Evolutionary conservation across 805 yeast species (phyloP), one percentile per base, ranked within the genome.

Genomic region (Danielozyma ontarioensis): DNA sequence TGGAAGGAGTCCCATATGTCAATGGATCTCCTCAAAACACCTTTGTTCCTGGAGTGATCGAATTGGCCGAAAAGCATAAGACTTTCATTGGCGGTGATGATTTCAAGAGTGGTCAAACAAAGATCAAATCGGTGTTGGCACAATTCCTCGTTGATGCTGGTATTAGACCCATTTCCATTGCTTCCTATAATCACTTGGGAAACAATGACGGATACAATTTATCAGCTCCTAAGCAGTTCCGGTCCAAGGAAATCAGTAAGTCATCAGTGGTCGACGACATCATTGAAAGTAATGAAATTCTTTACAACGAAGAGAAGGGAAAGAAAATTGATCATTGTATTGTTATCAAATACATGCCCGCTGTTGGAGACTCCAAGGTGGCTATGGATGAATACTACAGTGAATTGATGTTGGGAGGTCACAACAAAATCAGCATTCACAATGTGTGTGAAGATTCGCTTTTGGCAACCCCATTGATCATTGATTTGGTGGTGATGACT

Each of bases 351-450:
- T 88, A 89, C 62, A 67, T 90, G 57, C 83, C 85, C 36, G 96
- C 97, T 6, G 97, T 89, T 31, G 96, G 95, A 25, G 97, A 89
- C 63, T 80, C 93, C 44, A 89, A 89, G 70, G 96, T 89, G 44
- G 97, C 97, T 33, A 90, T 89, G 97, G 97, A 89, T 62, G 97
- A 90, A 68, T 89, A 89, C 68, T 87, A 90, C 69, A 83, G 94
- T 36, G 97, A 89, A 64, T 78, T 89, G 56, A 90, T 89, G 97
- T 74, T 89, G 50, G 97, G 97, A 41, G 97, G 97, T 28, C 96
- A 89, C 68, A 90, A 89, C 70, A 83, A 93, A 57, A 83, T 89
- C 46, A 80, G 94, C 30, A 83, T 90, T 55, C 95, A 89, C 67
- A 89, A 90, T 58, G 95, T 90, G 27, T 89, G 97, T 64, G 97